Evolutionary conservation across 2,329 filamentous ascomycete species (phyloP).

Genomic region (Penicillium sp.): DNA sequence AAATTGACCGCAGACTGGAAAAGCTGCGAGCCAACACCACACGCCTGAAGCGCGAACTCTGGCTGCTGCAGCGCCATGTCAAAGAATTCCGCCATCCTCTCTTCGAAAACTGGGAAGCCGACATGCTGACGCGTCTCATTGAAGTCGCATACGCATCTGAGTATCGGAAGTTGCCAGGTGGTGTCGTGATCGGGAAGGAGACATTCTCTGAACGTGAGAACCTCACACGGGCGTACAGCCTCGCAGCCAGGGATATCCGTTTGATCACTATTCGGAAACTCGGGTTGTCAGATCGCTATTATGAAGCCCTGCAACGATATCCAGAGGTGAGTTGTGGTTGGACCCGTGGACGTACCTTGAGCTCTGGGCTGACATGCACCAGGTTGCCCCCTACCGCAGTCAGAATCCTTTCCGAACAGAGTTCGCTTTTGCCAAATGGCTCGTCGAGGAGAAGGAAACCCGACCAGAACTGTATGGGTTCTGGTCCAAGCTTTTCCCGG

Average conservation of each 20-base stretch:
- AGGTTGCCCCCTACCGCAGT: slow-evolving; percentile 36
- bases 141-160: slow-evolving; percentile 31
- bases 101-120: slow-evolving; percentile 37
- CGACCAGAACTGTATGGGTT: slow-evolving; percentile 29
- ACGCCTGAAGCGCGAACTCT: slow-evolving; percentile 28
- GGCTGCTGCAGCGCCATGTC: slow-evolving; percentile 29
- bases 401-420: slow-evolving; percentile 31
- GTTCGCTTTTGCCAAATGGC: slow-evolving; percentile 33
- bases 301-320: slow-evolving; percentile 32
- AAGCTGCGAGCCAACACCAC: slow-evolving; percentile 23
- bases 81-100: slow-evolving; percentile 28
- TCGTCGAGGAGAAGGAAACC: slow-evolving; percentile 27
- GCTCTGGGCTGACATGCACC: neutral
- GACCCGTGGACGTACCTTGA: neutral
- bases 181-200: slow-evolving; percentile 20
- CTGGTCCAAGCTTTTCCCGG: slow-evolving; percentile 35
- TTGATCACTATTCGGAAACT: slow-evolving; percentile 26
- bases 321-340: slow-evolving; percentile 25
- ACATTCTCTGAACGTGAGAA: slow-evolving; percentile 18
- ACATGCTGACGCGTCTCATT: slow-evolving; percentile 39
- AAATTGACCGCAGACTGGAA: slow-evolving; percentile 26
- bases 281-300: slow-evolving; percentile 27
- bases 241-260: slow-evolving; percentile 28
- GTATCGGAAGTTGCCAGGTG: slow-evolving; percentile 23
- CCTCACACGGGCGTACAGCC: slow-evolving; percentile 27